phyloP scores from a whole-genome alignment of 805 yeast genomes.

The Zygosaccharomyces pseudorouxii region DNA sequence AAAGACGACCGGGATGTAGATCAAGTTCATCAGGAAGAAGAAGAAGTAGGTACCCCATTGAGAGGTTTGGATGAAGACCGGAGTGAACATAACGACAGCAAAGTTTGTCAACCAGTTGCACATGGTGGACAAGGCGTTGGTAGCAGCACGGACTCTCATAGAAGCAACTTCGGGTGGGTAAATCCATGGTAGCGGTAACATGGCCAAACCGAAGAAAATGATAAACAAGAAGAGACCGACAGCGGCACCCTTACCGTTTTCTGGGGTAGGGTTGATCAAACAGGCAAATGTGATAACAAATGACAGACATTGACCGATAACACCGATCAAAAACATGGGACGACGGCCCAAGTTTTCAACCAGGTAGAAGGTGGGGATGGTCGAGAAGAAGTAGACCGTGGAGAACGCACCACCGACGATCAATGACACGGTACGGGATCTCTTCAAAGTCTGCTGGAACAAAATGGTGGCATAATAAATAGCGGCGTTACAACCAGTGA shows the following conservation, averaged over 20 bases:
- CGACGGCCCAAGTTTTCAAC: constrained; percentile 68
- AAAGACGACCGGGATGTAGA: constrained; percentile 58
- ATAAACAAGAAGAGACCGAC: constrained; percentile 55
- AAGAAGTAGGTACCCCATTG: constrained; percentile 65
- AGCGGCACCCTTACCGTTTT: constrained; percentile 59
- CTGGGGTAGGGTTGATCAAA: constrained; percentile 36
- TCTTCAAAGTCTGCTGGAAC: constrained; percentile 48
- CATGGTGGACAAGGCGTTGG: constrained; percentile 59
- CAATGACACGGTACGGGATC: constrained; percentile 49
- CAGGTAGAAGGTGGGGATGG: constrained; percentile 53
- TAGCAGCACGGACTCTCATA: constrained; percentile 54
- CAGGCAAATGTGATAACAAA: constrained; percentile 49
- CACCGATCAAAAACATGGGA: constrained; percentile 49
- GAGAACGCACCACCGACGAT: constrained; percentile 64
- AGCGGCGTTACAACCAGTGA: constrained; percentile 62
- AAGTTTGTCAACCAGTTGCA: constrained; percentile 64
- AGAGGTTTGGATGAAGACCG: constrained; percentile 46
- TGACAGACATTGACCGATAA: constrained; percentile 45
- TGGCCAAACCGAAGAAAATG: constrained; percentile 50
- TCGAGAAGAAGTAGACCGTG: constrained; percentile 52
- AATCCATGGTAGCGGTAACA: constrained; percentile 58
- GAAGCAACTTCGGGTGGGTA: constrained; percentile 63
- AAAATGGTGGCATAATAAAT: constrained; percentile 63
- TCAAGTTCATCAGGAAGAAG: constrained; percentile 59
- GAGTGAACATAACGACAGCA: constrained; percentile 65